Base-by-base conservation (phyloP, 495 filamentous ascomycete species). In the Staphylotrichum longicolle region DNA sequence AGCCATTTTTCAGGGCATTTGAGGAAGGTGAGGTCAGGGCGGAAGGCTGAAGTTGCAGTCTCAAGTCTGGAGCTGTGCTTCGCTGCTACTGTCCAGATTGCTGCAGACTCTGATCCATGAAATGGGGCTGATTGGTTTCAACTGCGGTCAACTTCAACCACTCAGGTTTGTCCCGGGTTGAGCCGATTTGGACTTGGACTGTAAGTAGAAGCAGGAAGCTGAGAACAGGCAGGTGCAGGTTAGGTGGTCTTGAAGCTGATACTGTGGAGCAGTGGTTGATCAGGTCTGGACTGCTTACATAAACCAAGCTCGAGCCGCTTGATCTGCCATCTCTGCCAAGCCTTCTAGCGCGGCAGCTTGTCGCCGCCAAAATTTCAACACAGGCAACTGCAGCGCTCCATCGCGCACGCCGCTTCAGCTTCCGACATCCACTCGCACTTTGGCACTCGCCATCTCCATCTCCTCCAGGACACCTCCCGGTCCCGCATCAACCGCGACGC, bases 321-420 rank as follows among this genome's bases (percentile, higher is more conserved):
- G 27, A 32, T 15, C 27, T 33, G 12, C 14, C 2, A 5, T 49
- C 12, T 49, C 12, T 50, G 60, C 52, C 51, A 62, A 57, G 60
- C 50, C 42, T 33, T 40, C 46, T 53, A 54, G 58, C 58, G 49
- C 20, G 40, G 49, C 59, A 44, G 44, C 45, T 52, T 54, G 54
- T 15, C 10, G 52, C 59, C 63, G 59, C 63, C 63, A 62, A 65
- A 65, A 65, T 62, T 65, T 65, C 63, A 55, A 56, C 58, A 54
- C 47, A 52, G 35, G 30, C 46, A 39, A 50, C 27, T 8, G 39
- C 52, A 27, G 50, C 10, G 52, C 62, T 52, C 52, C 60, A 50
- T 51, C 42, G 20, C 47, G 50, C 51, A 39, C 47, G 35, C 58
- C 44, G 33, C 48, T 46, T 45, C 48, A 47, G 30, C 52, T 34